phyloP scores from a whole-genome alignment of 371 early-diverging fungal species.

The Basidiobolus meristosporus region DNA sequence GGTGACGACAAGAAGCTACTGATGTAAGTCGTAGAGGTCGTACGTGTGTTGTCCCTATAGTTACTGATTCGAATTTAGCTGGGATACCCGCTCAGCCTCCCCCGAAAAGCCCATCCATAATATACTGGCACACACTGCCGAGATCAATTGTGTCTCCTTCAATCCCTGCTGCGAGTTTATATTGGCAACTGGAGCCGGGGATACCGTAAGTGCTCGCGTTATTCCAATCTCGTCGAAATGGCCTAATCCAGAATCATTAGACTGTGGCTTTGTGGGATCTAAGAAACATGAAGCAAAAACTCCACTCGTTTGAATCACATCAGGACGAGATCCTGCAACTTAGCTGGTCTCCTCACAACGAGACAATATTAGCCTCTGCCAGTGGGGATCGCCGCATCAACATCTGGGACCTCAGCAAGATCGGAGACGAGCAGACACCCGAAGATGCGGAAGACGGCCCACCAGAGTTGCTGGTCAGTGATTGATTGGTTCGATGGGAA shows the following conservation, averaged over 20 bases:
- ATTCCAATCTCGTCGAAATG: too few species aligned
- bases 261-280: slow-evolving; percentile 93
- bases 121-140: slow-evolving; percentile 72
- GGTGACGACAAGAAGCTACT: slow-evolving; percentile 86
- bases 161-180: slow-evolving; percentile 73
- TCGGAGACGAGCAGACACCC: slow-evolving; percentile 86
- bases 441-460: slow-evolving; percentile 97
- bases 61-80: slow-evolving; percentile 19
- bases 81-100: slow-evolving; percentile 33
- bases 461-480: slow-evolving; percentile 78
- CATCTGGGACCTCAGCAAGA: slow-evolving; percentile 89
- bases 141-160: slow-evolving; percentile 88
- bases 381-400: slow-evolving; percentile 82
- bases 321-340: slow-evolving; percentile 83
- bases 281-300: slow-evolving; percentile 60
- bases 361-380: slow-evolving; percentile 81
- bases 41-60: background rate
- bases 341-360: slow-evolving; percentile 88
- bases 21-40: slow-evolving; percentile 34
- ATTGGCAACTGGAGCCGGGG: slow-evolving; percentile 90
- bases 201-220: slow-evolving; percentile 39
- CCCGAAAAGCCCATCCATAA: slow-evolving; percentile 36
- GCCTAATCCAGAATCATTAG: slow-evolving; percentile 10
- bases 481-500: background rate
- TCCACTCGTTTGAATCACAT: slow-evolving; percentile 82